Percentiles rank a stretch among this genome's conserved stretches.
These are phyloP conservation scores for Middelhovenomyces tepae DNA, from an alignment of 805 yeast species.

Conservation along the genomic window DNA sequence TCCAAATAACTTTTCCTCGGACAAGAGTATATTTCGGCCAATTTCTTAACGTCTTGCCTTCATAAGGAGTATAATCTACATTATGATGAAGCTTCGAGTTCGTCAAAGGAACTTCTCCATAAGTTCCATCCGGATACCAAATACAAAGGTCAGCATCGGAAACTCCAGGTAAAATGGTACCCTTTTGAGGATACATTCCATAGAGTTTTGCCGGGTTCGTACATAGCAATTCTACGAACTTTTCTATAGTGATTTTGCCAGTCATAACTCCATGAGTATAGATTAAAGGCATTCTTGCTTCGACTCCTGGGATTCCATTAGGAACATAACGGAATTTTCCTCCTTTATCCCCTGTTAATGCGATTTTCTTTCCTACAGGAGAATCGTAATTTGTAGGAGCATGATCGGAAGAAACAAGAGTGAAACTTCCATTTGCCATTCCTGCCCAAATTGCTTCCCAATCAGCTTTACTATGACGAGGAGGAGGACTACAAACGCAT, in stretches of 20 bases:
- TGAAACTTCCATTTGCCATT: slow-evolving; percentile 35
- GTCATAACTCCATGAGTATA: slow-evolving; percentile 34
- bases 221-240: slow-evolving; percentile 34
- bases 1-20: not conserved
- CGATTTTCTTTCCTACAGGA: slow-evolving; percentile 28
- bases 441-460: slow-evolving; percentile 34
- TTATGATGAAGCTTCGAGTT: slow-evolving; percentile 12
- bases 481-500: slow-evolving; percentile 38
- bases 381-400: slow-evolving; percentile 34
- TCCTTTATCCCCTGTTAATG: slow-evolving; percentile 28
- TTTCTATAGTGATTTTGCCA: slow-evolving; percentile 30
- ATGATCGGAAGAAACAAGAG: slow-evolving; percentile 35
- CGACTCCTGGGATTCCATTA: slow-evolving; percentile 38
- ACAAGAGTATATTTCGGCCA: not conserved
- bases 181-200: slow-evolving; percentile 32
- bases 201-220: slow-evolving; percentile 37
- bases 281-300: slow-evolving; percentile 34
- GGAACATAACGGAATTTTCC: slow-evolving; percentile 35
- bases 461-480: slow-evolving; percentile 29
- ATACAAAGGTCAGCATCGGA: slow-evolving; percentile 37
- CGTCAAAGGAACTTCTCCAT: slow-evolving; percentile 17
- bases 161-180: slow-evolving; percentile 22
- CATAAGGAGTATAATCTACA: slow-evolving; percentile 13
- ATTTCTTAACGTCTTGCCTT: slow-evolving; percentile 21
- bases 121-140: slow-evolving; percentile 32